Evolutionary conservation across 2,329 filamentous ascomycete genomes (phyloP).

Genomic region (Diplocarpon rosae): DNA sequence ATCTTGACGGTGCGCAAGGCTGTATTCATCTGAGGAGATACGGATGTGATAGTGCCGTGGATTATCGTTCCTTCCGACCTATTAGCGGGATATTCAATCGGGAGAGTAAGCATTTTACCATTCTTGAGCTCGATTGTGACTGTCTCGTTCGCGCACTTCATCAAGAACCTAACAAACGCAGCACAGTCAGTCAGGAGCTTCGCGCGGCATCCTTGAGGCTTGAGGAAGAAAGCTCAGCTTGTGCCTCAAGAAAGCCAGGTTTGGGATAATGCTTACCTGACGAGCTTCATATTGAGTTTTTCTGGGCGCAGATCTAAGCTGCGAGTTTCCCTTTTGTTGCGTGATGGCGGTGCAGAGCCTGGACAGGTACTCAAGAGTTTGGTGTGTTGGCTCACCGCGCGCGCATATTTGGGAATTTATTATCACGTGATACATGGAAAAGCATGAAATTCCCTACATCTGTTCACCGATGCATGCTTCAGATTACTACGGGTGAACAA

Average conservation of each 20-base stretch:
- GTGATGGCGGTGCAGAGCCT: background rate
- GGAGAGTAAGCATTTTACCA: conserved; percentile 42
- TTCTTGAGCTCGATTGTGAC: conserved; percentile 98
- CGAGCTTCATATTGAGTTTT: conserved; percentile 72
- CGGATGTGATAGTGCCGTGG: conserved; percentile 91
- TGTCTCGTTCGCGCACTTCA: conserved; percentile 99
- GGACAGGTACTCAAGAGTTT: too few species aligned
- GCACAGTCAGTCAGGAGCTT: conserved; percentile 28
- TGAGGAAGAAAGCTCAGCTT: conserved; percentile 35
- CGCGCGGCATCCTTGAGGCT: conserved; percentile 31
- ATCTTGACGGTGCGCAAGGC: conserved; percentile 93
- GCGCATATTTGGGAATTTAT: too few species aligned
- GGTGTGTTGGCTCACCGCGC: too few species aligned
- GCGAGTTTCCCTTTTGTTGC: background rate
- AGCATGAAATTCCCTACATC: too few species aligned
- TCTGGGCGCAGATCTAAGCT: background rate
- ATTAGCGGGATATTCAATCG: background rate
- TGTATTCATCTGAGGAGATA: conserved; percentile 98
- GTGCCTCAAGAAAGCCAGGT: conserved; percentile 25
- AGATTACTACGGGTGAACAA: too few species aligned
- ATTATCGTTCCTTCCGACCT: conserved; percentile 68
- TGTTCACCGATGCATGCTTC: too few species aligned
- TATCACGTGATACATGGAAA: too few species aligned
- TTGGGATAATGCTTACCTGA: conserved; percentile 55
- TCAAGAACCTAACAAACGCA: conserved; percentile 64